phyloP scores from a whole-genome alignment of 1,139 yeast genomes.

The Lodderomyces theae region DNA sequence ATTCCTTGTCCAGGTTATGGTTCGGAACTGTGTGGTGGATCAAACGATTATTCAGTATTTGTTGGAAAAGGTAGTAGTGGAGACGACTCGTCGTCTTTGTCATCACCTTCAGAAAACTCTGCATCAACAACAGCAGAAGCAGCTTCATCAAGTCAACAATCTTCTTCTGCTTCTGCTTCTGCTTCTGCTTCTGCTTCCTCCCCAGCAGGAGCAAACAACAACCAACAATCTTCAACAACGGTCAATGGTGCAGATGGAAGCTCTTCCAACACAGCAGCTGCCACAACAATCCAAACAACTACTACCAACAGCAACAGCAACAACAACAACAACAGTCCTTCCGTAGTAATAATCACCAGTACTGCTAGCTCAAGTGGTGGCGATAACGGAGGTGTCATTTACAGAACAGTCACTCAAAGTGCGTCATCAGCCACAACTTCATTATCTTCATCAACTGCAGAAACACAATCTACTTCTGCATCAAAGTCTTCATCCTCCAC shows the following conservation, averaged over 20 bases:
- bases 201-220: constrained; percentile 6
- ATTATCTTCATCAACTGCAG: constrained; percentile 17
- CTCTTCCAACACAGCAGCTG: neutral
- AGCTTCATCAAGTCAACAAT: constrained; percentile 4
- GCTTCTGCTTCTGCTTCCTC: constrained; percentile 4
- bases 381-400: constrained; percentile 10
- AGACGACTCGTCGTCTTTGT: constrained; percentile 3
- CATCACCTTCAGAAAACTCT: too few species aligned
- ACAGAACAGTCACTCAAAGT: constrained; percentile 3
- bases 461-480: neutral
- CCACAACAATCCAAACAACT: constrained; percentile 3
- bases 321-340: neutral
- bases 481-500: neutral
- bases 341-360: constrained; percentile 3
- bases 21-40: constrained; percentile 56
- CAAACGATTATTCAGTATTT: constrained; percentile 37
- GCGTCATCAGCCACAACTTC: constrained; percentile 8
- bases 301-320: neutral
- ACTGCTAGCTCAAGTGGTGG: constrained; percentile 16
- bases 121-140: neutral
- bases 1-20: constrained; percentile 52
- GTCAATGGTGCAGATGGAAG: constrained; percentile 16
- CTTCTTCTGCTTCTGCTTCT: constrained; percentile 4
- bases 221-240: constrained; percentile 17
- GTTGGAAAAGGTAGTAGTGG: constrained; percentile 18